Evolutionary conservation across 2,329 filamentous ascomycete genomes (phyloP).

Genomic region (Aspergillus aculeatinus): DNA sequence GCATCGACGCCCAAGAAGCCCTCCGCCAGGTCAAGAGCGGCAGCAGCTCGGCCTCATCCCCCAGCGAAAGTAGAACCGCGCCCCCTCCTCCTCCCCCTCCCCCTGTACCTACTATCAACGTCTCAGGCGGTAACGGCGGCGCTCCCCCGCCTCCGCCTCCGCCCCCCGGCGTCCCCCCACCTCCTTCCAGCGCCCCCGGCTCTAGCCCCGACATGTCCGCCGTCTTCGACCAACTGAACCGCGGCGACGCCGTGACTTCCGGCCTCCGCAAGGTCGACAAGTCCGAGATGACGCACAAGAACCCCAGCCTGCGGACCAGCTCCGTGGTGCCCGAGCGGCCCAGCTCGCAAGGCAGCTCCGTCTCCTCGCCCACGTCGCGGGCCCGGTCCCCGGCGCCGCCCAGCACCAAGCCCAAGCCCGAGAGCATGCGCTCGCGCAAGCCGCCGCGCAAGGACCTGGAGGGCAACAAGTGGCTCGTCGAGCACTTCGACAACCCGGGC

Average conservation of each 20-base stretch:
- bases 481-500: conserved; percentile 81
- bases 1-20: conserved; percentile 68
- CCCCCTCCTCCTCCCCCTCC: conserved; percentile 54
- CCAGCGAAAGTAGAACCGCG: conserved; percentile 34
- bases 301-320: conserved; percentile 75
- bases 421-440: conserved; percentile 81
- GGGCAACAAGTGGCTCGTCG: conserved; percentile 92
- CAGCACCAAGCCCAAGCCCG: conserved; percentile 81
- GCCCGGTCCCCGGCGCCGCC: conserved; percentile 79
- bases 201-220: conserved; percentile 69
- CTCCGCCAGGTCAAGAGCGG: conserved; percentile 56
- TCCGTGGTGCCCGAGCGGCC: conserved; percentile 66
- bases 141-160: conserved; percentile 66
- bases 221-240: conserved; percentile 89
- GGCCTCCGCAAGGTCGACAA: conserved; percentile 90
- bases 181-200: conserved; percentile 40
- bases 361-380: conserved; percentile 38
- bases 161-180: conserved; percentile 61
- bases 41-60: conserved; percentile 30
- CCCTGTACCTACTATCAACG: conserved; percentile 46
- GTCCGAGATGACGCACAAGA: conserved; percentile 98
- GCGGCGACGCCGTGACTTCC: conserved; percentile 82
- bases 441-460: conserved; percentile 75
- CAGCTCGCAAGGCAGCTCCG: conserved; percentile 52
- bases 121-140: conserved; percentile 56